A percentile compares a stretch with the other conserved stretches of the same genome.
These are phyloP conservation scores for Ustilago curta DNA, from an alignment of 1,284 basidiomycete genomes.

Conservation along the genomic window DNA sequence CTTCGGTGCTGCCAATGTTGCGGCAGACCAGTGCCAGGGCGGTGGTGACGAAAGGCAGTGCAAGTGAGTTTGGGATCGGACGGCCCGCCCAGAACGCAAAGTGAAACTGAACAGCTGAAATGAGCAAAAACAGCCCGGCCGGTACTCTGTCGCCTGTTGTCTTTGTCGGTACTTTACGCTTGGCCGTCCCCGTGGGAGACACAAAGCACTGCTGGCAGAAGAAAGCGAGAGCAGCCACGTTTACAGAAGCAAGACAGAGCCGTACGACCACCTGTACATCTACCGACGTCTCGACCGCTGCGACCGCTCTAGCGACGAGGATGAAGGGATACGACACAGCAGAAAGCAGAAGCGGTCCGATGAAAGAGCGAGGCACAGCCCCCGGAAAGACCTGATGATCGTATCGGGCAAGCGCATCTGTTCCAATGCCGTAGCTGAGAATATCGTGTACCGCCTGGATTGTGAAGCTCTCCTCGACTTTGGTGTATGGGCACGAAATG, in stretches of 20 bases:
- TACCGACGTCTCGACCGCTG: conserved; percentile 74
- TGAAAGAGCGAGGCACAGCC: conserved; percentile 86
- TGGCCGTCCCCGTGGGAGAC: not conserved
- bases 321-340: conserved; percentile 60
- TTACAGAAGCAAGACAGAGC: conserved; percentile 78
- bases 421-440: conserved; percentile 78
- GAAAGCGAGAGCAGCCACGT: conserved; percentile 77
- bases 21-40: conserved; percentile 75
- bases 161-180: not conserved
- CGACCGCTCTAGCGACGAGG: conserved; percentile 68
- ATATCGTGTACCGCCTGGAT: conserved; percentile 92
- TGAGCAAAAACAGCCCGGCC: conserved; percentile 71
- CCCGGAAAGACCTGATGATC: conserved; percentile 92
- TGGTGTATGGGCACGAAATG: conserved; percentile 78
- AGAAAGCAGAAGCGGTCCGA: conserved; percentile 74
- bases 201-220: conserved; percentile 76
- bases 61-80: conserved; percentile 94
- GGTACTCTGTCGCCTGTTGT: not conserved
- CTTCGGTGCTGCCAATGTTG: conserved; percentile 2
- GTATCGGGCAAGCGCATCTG: conserved; percentile 74
- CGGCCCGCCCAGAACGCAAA: conserved; percentile 91
- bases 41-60: conserved; percentile 80
- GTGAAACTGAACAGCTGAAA: conserved; percentile 88
- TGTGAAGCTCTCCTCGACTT: conserved; percentile 97
- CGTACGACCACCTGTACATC: conserved; percentile 78